Conservation (phyloP, 1,139 yeast genomes). For the Saccharomyces hybrid region DNA sequence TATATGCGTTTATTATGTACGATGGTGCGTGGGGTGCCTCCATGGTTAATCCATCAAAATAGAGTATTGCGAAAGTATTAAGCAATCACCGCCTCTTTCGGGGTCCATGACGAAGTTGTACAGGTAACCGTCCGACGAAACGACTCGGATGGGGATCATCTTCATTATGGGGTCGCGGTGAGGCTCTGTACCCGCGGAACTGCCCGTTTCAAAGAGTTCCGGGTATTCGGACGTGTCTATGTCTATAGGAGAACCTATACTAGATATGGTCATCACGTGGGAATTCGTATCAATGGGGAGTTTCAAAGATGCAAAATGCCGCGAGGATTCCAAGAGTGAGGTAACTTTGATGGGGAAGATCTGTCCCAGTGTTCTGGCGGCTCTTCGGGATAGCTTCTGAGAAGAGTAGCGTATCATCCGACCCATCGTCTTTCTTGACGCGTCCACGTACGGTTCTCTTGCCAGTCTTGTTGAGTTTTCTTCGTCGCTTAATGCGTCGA, state of each 20-base stretch:
- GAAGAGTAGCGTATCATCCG: constrained; percentile 54
- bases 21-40: background rate
- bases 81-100: constrained; percentile 90
- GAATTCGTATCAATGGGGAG: constrained; percentile 44
- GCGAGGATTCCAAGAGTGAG: constrained; percentile 80
- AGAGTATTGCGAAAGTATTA: constrained; percentile 63
- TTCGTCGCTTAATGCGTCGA: constrained; percentile 4
- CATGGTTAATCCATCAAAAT: background rate
- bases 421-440: constrained; percentile 62
- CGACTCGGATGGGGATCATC: constrained; percentile 41
- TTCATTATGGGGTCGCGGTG: constrained; percentile 21
- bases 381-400: constrained; percentile 50
- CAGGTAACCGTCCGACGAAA: constrained; percentile 80
- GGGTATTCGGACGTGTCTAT: constrained; percentile 18
- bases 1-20: background rate
- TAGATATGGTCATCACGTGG: constrained; percentile 13
- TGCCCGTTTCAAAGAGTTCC: constrained; percentile 14
- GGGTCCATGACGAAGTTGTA: constrained; percentile 83
- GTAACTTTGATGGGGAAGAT: constrained; percentile 70
- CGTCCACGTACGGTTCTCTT: constrained; percentile 61
- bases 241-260: constrained; percentile 18
- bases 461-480: constrained; percentile 8
- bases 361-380: constrained; percentile 85
- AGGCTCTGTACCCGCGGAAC: background rate
- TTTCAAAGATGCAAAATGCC: constrained; percentile 90